These are phyloP conservation scores for Pseudoturritis turrita DNA, from an alignment of 345 rosid species.

Conservation along the genomic window DNA sequence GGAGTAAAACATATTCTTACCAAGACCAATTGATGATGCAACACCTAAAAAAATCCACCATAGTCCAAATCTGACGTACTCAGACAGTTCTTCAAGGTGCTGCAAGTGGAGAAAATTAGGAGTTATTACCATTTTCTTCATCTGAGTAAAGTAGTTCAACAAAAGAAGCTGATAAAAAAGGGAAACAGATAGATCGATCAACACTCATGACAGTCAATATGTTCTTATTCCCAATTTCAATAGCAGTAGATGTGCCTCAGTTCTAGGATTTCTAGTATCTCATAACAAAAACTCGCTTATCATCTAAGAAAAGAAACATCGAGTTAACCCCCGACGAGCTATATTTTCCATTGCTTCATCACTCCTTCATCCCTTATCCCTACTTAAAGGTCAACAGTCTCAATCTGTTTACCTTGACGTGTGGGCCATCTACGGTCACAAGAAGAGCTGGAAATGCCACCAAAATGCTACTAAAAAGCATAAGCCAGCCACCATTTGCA, in stretches of 20 bases:
- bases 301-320: not conserved
- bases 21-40: slow-evolving; percentile 97
- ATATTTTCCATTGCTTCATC: not conserved
- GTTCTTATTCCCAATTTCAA: not conserved
- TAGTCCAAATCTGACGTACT: slow-evolving; percentile 61
- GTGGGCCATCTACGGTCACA: slow-evolving; percentile 60
- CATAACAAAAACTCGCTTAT: not conserved
- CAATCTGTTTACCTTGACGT: slow-evolving; percentile 54
- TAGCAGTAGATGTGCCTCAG: not conserved
- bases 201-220: not conserved
- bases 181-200: not conserved
- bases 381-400: not conserved
- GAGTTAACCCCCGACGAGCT: not conserved
- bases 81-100: slow-evolving; percentile 71
- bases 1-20: slow-evolving; percentile 38
- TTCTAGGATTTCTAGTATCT: not conserved
- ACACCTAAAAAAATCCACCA: slow-evolving; percentile 96
- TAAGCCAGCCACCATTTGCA: slow-evolving; percentile 55
- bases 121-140: not conserved
- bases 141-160: not conserved
- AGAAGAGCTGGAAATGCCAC: slow-evolving; percentile 43
- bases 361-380: not conserved
- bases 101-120: slow-evolving; percentile 22
- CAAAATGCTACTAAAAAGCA: slow-evolving; percentile 42
- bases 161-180: not conserved